Evolutionary conservation across 306 rosid genomes (phyloP).

Genomic region (barrel medic (Medicago truncatula)): DNA sequence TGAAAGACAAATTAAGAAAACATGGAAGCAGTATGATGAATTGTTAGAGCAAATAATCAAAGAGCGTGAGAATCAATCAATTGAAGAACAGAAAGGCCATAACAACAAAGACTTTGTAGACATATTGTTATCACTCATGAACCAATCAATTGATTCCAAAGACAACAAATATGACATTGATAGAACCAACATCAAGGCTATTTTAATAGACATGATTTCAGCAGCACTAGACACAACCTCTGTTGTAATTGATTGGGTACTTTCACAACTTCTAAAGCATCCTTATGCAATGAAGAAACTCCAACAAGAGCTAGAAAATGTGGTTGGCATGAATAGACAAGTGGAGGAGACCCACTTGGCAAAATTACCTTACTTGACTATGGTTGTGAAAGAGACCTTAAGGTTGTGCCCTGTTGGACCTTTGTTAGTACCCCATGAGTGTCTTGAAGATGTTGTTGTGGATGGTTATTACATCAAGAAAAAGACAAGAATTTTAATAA

Average conservation of each 20-base stretch:
- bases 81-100: neutral
- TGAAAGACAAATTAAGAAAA: neutral
- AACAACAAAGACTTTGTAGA: neutral
- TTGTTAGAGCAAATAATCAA: neutral
- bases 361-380: neutral
- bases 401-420: neutral
- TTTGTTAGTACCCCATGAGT: neutral
- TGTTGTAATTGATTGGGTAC: neutral
- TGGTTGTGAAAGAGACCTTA: neutral
- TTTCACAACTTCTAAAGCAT: neutral
- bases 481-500: constrained; percentile 33
- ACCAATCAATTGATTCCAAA: neutral
- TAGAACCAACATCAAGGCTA: neutral
- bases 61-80: neutral
- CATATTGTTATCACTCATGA: neutral
- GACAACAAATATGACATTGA: neutral
- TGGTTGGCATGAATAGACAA: neutral
- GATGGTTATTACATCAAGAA: constrained; percentile 46
- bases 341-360: neutral
- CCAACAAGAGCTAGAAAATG: neutral
- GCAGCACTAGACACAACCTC: neutral
- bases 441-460: neutral
- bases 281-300: neutral
- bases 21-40: neutral
- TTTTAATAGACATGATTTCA: neutral